Percentiles rank a stretch among this genome's conserved stretches.
Evolutionary conservation across 805 yeast species (phyloP).

Genomic region (Millerozyma miso): DNA sequence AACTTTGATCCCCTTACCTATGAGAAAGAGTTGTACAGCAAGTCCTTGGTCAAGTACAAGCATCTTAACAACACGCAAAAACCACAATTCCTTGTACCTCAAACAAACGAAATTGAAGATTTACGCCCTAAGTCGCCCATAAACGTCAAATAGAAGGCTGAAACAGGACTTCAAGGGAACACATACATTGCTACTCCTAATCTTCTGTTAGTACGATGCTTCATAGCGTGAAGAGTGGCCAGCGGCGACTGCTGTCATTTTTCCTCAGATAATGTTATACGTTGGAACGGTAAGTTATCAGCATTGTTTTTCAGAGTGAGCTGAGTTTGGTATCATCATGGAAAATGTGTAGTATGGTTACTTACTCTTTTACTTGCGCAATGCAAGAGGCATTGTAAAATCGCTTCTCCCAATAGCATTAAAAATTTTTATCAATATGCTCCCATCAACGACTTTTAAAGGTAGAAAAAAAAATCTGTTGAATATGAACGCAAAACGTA

Average conservation of each 20-base stretch:
- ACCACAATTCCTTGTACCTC: conserved; percentile 55
- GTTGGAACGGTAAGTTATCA: conserved; percentile 49
- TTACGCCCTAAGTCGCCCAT: conserved; percentile 81
- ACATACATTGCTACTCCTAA: neutral
- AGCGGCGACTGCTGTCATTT: too few species aligned
- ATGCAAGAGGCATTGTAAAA: too few species aligned
- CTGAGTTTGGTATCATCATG: conserved; percentile 54
- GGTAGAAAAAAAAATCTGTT: too few species aligned
- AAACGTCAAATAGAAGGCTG: conserved; percentile 1
- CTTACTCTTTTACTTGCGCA: neutral
- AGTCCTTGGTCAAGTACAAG: conserved; percentile 26
- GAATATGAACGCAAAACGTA: too few species aligned
- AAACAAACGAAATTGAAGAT: conserved; percentile 67
- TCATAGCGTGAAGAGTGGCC: too few species aligned
- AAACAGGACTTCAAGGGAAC: too few species aligned
- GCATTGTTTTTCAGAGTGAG: conserved; percentile 56
- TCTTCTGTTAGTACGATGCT: neutral
- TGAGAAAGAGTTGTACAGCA: conserved; percentile 26
- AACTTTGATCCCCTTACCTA: conserved; percentile 48
- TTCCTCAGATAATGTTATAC: conserved; percentile 33
- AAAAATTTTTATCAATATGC: too few species aligned
- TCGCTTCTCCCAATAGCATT: too few species aligned
- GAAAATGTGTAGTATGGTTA: conserved; percentile 11
- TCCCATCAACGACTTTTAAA: too few species aligned
- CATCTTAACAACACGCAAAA: conserved; percentile 30